Base-by-base conservation (phyloP, 2,329 filamentous ascomycete genomes). In the Chaetomium sp. region DNA sequence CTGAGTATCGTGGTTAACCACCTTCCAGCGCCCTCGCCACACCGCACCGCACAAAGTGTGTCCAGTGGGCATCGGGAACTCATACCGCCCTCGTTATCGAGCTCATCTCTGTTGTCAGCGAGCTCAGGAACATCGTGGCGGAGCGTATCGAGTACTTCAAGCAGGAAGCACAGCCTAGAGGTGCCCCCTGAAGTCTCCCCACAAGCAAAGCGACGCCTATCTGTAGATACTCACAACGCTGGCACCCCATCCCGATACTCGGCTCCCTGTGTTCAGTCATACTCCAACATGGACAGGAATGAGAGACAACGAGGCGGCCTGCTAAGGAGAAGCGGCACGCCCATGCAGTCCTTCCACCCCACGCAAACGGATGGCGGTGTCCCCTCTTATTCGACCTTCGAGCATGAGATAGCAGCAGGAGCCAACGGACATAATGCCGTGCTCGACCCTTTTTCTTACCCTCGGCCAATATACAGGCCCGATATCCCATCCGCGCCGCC, bases 91-190 rank as follows among this genome's bases (percentile, higher is more conserved):
- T 50, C 55, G 1, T 4, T 49, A 4, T 58, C 50, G 9, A 38
- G 29, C n/a, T 12, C 29, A 9, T 53, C 55, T 5, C n/a, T 57
- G 23, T n/a, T 19, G 25, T 59, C 64, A 3, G 33, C 49, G n/a
- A 47, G 50, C 29, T 56, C 64, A 0, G 56, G n/a, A 3, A 38
- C 55, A 6, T 55, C 56, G n/a, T 60, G 57, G 49, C 27, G 21
- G 21, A 59, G 49, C 55, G 27, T 31, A 1, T 51, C 55, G 1
- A 62, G 55, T 56, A 55, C 64, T 1, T 54, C 59, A 13, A 62
- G 56, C 51, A 62, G 29, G 16, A 65, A 62, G 25, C 60, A 35
- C 50, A 42, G 10, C 13, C 29, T 60, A 1, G 59, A 65, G 3
- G 6, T 31, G 3, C 16, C 49, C 1, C n/a, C 47, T 9, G 50